Conservation (phyloP, 768 basidiomycete genomes). For the Porphyrellus cyaneotinctus region DNA sequence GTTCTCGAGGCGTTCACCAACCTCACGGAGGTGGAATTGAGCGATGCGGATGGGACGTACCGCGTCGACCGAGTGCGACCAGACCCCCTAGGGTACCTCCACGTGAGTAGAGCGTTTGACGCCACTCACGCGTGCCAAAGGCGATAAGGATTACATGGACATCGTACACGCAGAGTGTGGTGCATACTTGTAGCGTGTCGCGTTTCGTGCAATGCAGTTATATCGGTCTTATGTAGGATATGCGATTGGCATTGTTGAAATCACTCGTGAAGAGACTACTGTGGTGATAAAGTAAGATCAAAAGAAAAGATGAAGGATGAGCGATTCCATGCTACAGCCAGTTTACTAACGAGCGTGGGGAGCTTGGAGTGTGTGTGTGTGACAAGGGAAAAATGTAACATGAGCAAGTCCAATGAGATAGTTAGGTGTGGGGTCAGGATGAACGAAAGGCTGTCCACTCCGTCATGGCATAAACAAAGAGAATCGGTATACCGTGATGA, state of each 20-base stretch:
- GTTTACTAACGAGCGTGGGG: conserved; percentile 23
- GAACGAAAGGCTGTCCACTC: conserved; percentile 20
- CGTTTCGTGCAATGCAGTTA: neutral
- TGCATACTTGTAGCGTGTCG: neutral
- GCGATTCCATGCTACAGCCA: conserved; percentile 25
- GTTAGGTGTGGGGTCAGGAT: conserved; percentile 11
- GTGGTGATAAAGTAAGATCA: conserved; percentile 23
- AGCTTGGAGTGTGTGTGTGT: conserved; percentile 2
- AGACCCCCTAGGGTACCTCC: conserved; percentile 38
- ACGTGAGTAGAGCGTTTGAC: conserved; percentile 18
- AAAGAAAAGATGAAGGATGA: conserved; percentile 9
- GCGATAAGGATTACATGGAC: neutral
- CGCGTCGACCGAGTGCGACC: conserved; percentile 53
- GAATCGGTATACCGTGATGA: conserved; percentile 23
- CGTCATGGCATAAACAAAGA: conserved; percentile 18
- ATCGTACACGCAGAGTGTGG: neutral
- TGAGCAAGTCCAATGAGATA: conserved; percentile 16
- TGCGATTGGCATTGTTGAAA: conserved; percentile 7
- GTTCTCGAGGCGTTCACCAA: conserved; percentile 46
- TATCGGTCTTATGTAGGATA: conserved; percentile 14
- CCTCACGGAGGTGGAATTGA: conserved; percentile 44
- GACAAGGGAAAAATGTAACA: conserved; percentile 6
- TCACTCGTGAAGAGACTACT: conserved; percentile 18
- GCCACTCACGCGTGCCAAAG: conserved; percentile 1
- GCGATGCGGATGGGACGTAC: conserved; percentile 40